These are phyloP conservation scores for Picea glauca DNA, from an alignment of 75 land plant genomes.

Conservation along the genomic window DNA sequence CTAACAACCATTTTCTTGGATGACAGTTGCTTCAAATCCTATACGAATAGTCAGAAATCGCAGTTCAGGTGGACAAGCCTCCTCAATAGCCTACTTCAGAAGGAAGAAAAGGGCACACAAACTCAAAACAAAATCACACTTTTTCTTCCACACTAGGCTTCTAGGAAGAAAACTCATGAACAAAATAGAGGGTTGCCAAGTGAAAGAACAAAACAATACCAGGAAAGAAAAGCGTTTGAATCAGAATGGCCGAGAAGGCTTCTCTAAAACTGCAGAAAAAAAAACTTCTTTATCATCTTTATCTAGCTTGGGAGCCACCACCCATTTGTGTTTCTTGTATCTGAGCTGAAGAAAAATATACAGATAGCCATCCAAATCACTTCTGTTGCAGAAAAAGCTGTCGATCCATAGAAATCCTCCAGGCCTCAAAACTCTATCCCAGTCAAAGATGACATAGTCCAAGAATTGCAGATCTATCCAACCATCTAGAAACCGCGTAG, in stretches of 20 bases:
- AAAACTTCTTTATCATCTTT: conserved; percentile 44
- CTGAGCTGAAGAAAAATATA: conserved; percentile 43
- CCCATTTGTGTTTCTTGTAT: conserved; percentile 63
- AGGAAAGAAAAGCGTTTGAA: not conserved
- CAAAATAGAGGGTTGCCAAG: not conserved
- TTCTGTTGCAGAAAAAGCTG: conserved; percentile 55
- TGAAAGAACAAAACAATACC: not conserved
- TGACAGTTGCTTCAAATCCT: not conserved
- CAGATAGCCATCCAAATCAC: conserved; percentile 49
- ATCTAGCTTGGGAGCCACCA: conserved; percentile 53
- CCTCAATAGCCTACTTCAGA: not conserved
- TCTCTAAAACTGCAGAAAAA: conserved; percentile 72
- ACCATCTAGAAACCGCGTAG: conserved; percentile 59
- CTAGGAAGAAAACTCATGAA: not conserved
- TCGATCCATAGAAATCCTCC: conserved; percentile 79
- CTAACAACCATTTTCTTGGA: not conserved
- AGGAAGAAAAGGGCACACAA: not conserved
- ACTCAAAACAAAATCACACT: not conserved
- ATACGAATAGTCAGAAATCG: not conserved
- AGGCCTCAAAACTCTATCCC: conserved; percentile 77
- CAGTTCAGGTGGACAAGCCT: not conserved
- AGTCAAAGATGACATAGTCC: conserved; percentile 64
- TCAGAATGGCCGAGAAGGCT: conserved; percentile 54
- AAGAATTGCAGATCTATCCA: conserved; percentile 68
- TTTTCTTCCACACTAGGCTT: not conserved